A percentile compares a stretch with the other conserved stretches of the same genome.
phyloP scores from a whole-genome alignment of 257 asterid genomes.

The Nicotiana noctiflora region DNA sequence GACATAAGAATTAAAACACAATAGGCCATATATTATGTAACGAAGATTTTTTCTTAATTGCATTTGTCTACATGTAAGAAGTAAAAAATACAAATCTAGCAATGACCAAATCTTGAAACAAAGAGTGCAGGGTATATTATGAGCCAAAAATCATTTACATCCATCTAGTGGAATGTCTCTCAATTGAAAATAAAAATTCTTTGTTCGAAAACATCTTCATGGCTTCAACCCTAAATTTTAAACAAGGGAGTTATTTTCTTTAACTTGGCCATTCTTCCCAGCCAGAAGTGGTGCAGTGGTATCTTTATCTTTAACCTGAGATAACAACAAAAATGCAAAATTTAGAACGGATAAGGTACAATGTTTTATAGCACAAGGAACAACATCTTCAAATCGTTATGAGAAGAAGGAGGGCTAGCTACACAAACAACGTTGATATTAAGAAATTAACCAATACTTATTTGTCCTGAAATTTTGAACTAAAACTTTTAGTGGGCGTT shows the following conservation, averaged over 20 bases:
- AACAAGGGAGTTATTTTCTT: conserved; percentile 41
- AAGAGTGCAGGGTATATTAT: not conserved
- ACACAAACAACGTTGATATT: too few relatives aligned
- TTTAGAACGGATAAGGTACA: not conserved
- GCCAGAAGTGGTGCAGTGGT: conserved; percentile 46
- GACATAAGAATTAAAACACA: not conserved
- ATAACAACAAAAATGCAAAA: not conserved
- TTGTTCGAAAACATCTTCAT: not conserved
- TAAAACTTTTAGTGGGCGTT: too few relatives aligned
- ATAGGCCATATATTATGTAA: not conserved
- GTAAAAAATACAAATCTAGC: not conserved
- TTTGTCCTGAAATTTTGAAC: too few relatives aligned
- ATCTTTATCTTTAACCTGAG: conserved; percentile 66
- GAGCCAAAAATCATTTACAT: conserved; percentile 10
- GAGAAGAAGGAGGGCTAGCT: not conserved
- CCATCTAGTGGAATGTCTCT: not conserved
- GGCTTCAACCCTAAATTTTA: conserved; percentile 9
- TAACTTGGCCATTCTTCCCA: conserved; percentile 35
- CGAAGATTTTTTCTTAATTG: not conserved
- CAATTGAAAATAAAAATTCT: not conserved
- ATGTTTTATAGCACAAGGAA: not conserved
- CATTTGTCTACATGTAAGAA: not conserved
- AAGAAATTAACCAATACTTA: too few relatives aligned
- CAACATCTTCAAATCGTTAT: not conserved
- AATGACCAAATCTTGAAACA: not conserved